Conservation (phyloP, 2,329 filamentous ascomycete species). For the Pestalotiopsis sp. region DNA sequence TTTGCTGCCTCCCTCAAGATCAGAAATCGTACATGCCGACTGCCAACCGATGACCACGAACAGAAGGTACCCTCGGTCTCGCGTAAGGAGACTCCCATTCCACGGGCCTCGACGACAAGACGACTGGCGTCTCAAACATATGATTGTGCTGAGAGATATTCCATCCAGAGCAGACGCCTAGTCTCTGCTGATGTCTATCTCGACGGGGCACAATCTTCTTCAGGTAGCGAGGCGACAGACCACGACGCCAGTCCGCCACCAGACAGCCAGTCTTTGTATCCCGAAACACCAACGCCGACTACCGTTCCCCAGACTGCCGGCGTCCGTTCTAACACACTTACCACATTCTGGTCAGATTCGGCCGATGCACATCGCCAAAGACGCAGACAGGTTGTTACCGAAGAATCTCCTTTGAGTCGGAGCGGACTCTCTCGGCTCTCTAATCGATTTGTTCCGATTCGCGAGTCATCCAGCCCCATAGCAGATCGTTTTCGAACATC, state of each 20-base stretch:
- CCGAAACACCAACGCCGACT: not conserved
- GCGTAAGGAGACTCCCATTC: not conserved
- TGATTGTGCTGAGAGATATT: not conserved
- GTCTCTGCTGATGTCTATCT: not conserved
- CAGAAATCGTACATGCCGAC: not conserved
- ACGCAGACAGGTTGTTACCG: not conserved
- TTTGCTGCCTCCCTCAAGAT: not conserved
- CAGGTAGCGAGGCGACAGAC: not conserved
- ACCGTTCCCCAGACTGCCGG: not conserved
- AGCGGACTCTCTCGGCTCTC: conserved; percentile 19
- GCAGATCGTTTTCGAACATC: conserved; percentile 49
- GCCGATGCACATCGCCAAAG: not conserved
- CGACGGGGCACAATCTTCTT: not conserved
- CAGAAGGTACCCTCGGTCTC: not conserved
- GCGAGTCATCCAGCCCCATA: conserved; percentile 36
- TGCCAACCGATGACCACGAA: not conserved
- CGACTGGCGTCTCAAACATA: not conserved
- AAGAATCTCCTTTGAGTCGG: not conserved
- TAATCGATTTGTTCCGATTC: conserved; percentile 55
- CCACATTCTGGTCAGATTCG: conserved; percentile 14
- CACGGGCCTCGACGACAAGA: not conserved
- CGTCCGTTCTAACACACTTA: not conserved
- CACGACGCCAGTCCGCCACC: not conserved
- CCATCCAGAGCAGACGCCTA: not conserved
- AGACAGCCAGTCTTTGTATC: too few species aligned